Evolutionary conservation across 164 flowering plant species (phyloP), one percentile per base, ranked within the genome.

Genomic region (Aristolochia californica): DNA sequence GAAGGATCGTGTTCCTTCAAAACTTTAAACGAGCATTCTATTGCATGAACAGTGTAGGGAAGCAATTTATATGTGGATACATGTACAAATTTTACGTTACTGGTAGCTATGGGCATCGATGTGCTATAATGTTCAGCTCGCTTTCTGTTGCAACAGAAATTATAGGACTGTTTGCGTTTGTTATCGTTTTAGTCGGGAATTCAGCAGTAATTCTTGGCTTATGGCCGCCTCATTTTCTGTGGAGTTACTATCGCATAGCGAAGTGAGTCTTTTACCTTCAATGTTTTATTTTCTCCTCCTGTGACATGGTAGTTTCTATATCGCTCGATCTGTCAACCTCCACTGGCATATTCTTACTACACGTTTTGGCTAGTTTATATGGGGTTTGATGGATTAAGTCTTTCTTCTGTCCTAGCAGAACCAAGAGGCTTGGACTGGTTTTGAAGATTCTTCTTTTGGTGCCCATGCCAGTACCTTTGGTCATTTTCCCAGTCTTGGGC

Each of bases 171-270:
- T 7, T 81, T 45, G 84, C 58, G 7, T 65, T 55, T 21, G 61
- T 60, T 60, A 77, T 87, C 53, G 74, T 87, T 53, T 55, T 70
- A 38, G 30, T 75, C 52, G 93, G 88, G 26, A 87, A 83, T 48
- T 80, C 95, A 5, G 75, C 81, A 11, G 91, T 93, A 5, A 75
- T 87, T 0, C 54, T 87, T 43, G 91, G 97, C 0, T 78, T 93
- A 20, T 93, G 90, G 94, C 78, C 78, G 56, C 95, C 95, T 43
- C 97, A 93, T 74, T 68, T 73, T 59, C 1, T 84, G 24, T 93
- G 97, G 91, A 87, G 88, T 58, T 81, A 65, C 77, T 87, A 79
- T 68, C 83, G 97, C 63, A 76, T 87, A 5, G 65, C 63, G 16
- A 85, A 78, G 98, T 91, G 76, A 48, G 75, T n/a, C 52, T 20